These are phyloP conservation scores for Mortierella antarctica DNA, from an alignment of 192 early-diverging fungal species.

Conservation along the genomic window DNA sequence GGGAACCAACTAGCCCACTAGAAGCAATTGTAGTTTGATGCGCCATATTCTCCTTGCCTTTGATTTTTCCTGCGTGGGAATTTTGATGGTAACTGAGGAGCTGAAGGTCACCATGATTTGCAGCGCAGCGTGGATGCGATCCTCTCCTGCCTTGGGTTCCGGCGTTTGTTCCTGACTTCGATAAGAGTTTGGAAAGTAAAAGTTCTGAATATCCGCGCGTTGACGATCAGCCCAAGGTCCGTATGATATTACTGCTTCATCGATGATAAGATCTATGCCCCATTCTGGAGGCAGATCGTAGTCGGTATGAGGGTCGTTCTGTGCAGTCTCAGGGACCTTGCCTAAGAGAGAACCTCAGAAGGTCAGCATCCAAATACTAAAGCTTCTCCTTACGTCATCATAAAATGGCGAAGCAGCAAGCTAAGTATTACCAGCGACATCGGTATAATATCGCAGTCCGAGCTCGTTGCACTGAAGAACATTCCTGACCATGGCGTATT, in stretches of 20 bases:
- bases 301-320: conserved; percentile 28
- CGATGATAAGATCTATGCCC: conserved; percentile 69
- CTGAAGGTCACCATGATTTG: conserved; percentile 72
- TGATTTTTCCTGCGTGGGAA: conserved; percentile 77
- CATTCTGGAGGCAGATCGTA: conserved; percentile 74
- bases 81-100: conserved; percentile 63
- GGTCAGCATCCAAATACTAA: background rate
- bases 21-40: background rate
- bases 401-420: background rate
- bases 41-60: conserved; percentile 60
- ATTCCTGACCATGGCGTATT: conserved; percentile 76
- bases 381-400: no score
- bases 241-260: conserved; percentile 72
- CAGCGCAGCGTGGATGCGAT: conserved; percentile 65
- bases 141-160: conserved; percentile 61
- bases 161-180: conserved; percentile 62
- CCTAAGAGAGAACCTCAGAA: conserved; percentile 22
- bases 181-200: conserved; percentile 79
- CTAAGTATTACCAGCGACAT: conserved; percentile 66
- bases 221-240: conserved; percentile 88
- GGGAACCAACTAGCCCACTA: background rate
- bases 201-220: conserved; percentile 70
- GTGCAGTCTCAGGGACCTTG: conserved; percentile 50
- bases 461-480: conserved; percentile 68
- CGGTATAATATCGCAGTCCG: conserved; percentile 71